Evolutionary conservation across 768 basidiomycete species (phyloP).

Genomic region (Ramaria sp.): DNA sequence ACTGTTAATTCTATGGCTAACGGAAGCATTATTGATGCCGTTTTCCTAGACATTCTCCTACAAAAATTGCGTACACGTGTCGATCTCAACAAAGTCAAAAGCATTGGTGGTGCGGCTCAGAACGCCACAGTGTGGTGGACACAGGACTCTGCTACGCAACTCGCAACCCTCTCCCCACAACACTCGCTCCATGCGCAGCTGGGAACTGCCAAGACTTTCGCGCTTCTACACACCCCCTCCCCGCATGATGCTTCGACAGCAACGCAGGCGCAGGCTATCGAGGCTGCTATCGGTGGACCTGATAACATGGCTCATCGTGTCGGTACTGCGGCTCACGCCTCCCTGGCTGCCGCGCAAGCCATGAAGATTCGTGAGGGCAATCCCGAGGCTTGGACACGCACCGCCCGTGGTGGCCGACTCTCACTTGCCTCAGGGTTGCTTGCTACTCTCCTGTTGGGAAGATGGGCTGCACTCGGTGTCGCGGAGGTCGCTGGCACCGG

Average conservation of each 20-base stretch:
- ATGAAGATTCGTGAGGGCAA: constrained; percentile 70
- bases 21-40: background rate
- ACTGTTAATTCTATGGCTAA: background rate
- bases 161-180: constrained; percentile 63
- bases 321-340: constrained; percentile 62
- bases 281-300: constrained; percentile 66
- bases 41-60: constrained; percentile 52
- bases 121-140: constrained; percentile 86
- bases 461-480: constrained; percentile 62
- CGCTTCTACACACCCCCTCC: constrained; percentile 62
- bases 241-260: constrained; percentile 76
- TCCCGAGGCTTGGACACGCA: constrained; percentile 71
- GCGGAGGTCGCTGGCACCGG: constrained; percentile 72
- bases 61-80: constrained; percentile 62
- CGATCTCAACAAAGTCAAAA: constrained; percentile 60
- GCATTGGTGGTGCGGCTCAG: constrained; percentile 72
- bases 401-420: constrained; percentile 40
- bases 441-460: constrained; percentile 57
- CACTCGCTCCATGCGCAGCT: constrained; percentile 63
- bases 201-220: constrained; percentile 41
- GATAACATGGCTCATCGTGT: constrained; percentile 69
- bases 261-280: constrained; percentile 64
- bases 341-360: constrained; percentile 37
- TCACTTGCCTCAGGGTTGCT: constrained; percentile 72
- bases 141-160: constrained; percentile 58